A percentile compares a stretch with the other conserved stretches of the same genome.
phyloP scores from a whole-genome alignment of 140 eudicot species.

The Bidens hawaiensis region DNA sequence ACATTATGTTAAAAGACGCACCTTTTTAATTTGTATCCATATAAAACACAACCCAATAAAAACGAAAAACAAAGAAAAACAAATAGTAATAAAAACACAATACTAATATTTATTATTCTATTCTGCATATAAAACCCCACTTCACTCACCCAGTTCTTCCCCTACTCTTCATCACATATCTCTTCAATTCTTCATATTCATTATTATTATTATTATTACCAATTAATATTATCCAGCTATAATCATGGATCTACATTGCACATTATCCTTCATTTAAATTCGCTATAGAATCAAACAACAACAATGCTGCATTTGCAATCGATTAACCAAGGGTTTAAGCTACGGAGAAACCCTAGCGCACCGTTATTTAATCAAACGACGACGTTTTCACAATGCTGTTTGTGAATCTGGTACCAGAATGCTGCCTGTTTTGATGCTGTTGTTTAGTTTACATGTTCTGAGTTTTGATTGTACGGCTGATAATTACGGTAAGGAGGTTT shows the following conservation, averaged over 20 bases:
- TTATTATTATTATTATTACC: too few species aligned
- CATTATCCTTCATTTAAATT: neutral
- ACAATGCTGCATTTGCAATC: constrained; percentile 17
- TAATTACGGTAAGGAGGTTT: constrained; percentile 31
- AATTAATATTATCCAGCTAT: neutral
- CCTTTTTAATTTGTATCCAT: too few species aligned
- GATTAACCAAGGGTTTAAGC: constrained; percentile 20
- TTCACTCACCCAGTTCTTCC: neutral
- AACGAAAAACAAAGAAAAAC: too few species aligned
- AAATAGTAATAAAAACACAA: too few species aligned
- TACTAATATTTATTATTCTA: too few species aligned
- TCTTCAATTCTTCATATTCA: neutral
- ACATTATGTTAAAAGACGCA: too few species aligned
- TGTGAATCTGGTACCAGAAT: constrained; percentile 39
- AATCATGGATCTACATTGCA: constrained; percentile 40
- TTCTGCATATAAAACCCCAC: too few species aligned
- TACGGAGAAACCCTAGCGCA: constrained; percentile 39
- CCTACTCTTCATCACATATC: neutral
- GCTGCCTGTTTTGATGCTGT: constrained; percentile 33
- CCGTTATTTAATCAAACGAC: neutral
- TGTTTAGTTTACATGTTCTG: constrained; percentile 36
- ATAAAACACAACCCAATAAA: too few species aligned
- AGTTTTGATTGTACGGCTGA: constrained; percentile 33
- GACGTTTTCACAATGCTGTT: constrained; percentile 35
- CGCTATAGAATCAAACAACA: neutral